These are phyloP conservation scores for Eucalyptus pauciflora DNA, from an alignment of 345 rosid species.

Conservation along the genomic window DNA sequence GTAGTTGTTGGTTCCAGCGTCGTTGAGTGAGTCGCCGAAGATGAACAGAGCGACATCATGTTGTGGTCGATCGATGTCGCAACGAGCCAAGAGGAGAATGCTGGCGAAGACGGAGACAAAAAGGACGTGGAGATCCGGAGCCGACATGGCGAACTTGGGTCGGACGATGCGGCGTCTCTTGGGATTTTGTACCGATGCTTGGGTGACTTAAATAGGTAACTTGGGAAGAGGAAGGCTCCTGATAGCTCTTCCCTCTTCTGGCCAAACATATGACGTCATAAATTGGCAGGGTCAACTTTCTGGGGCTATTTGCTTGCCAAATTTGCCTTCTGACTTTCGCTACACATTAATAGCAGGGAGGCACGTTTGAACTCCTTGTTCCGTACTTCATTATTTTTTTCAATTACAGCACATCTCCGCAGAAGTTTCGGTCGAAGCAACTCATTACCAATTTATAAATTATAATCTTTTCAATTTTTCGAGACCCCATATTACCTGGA, in stretches of 20 bases:
- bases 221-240: background rate
- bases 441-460: background rate
- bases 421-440: background rate
- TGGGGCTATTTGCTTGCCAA: background rate
- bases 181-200: background rate
- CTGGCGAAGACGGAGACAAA: background rate
- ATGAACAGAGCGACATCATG: background rate
- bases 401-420: background rate
- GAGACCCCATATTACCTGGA: no score
- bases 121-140: background rate
- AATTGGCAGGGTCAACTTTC: background rate
- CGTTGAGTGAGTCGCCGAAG: slow-evolving; percentile 26
- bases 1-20: slow-evolving; percentile 21
- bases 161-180: background rate
- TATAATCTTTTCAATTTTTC: background rate
- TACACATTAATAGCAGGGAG: background rate
- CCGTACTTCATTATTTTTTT: background rate
- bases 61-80: background rate
- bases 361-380: background rate
- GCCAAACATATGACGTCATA: background rate
- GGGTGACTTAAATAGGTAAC: background rate
- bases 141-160: background rate
- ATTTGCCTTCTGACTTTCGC: background rate
- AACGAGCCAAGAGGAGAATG: background rate
- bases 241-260: background rate